Conservation (phyloP, 345 rosid species). For the Salix purpurea region DNA sequence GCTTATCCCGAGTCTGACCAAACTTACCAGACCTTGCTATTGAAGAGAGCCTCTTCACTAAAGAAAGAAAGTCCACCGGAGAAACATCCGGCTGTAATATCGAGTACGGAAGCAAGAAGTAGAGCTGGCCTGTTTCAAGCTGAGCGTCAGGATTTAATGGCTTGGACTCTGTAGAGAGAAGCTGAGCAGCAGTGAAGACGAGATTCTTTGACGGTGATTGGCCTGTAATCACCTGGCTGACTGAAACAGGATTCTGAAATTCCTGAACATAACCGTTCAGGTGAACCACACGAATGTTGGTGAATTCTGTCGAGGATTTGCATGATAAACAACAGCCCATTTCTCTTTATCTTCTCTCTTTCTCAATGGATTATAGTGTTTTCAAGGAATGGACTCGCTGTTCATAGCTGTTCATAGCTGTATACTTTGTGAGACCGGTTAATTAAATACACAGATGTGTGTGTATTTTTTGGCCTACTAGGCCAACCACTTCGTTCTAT, state of each 20-base stretch:
- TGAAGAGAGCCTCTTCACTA: conserved; percentile 34
- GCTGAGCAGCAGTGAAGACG: conserved; percentile 41
- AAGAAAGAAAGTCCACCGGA: conserved; percentile 32
- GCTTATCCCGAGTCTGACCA: neutral
- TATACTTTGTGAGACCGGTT: neutral
- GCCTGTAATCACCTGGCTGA: conserved; percentile 28
- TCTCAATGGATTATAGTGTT: neutral
- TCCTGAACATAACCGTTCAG: conserved; percentile 38
- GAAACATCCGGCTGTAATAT: conserved; percentile 34
- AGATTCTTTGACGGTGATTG: conserved; percentile 21
- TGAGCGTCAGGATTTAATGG: conserved; percentile 25
- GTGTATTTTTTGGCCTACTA: too few relatives aligned
- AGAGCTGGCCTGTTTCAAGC: conserved; percentile 39
- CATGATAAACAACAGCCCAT: conserved; percentile 35
- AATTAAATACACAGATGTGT: neutral
- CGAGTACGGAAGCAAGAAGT: conserved; percentile 42
- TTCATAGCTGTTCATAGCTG: neutral
- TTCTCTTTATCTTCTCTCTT: neutral
- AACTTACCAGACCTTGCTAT: conserved; percentile 26
- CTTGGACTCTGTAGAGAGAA: conserved; percentile 23
- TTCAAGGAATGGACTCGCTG: neutral
- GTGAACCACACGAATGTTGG: conserved; percentile 41
- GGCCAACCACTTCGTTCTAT: neutral
- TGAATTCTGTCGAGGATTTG: conserved; percentile 11
- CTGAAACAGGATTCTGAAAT: conserved; percentile 34